phyloP scores from a whole-genome alignment of 805 yeast genomes.

The Schizosaccharomyces octosporus region DNA sequence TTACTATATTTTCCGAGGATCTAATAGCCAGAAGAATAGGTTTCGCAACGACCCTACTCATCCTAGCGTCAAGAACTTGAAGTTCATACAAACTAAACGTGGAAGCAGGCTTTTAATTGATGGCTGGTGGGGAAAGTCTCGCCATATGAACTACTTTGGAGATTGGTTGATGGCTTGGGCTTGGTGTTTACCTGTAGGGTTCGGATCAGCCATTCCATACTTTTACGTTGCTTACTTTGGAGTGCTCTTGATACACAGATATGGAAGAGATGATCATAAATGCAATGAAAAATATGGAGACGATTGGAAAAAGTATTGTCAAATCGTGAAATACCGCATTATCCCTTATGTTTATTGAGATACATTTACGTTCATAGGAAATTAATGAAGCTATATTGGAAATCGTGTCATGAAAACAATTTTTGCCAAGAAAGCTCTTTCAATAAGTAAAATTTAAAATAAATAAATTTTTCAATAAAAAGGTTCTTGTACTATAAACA shows the following conservation, averaged over 20 bases:
- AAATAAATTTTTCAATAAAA: too few relatives aligned
- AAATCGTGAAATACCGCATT: conserved; percentile 63
- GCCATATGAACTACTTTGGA: conserved; percentile 77
- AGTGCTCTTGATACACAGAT: conserved; percentile 62
- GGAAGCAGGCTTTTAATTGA: conserved; percentile 63
- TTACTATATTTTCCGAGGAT: conserved; percentile 54
- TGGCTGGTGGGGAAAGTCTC: conserved; percentile 91
- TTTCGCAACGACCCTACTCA: conserved; percentile 48
- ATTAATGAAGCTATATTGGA: too few relatives aligned
- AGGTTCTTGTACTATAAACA: too few relatives aligned
- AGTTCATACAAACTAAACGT: conserved; percentile 33
- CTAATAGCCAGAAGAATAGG: conserved; percentile 64
- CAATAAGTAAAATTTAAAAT: too few relatives aligned
- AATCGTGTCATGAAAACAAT: too few relatives aligned
- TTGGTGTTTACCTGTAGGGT: conserved; percentile 82
- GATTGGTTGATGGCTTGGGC: conserved; percentile 81
- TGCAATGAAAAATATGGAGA: conserved; percentile 69
- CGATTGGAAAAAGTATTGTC: conserved; percentile 65
- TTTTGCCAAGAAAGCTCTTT: too few relatives aligned
- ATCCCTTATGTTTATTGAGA: conserved; percentile 59
- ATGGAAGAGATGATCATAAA: conserved; percentile 72
- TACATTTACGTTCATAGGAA: background rate
- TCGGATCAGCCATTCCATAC: conserved; percentile 58
- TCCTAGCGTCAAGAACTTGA: conserved; percentile 28
- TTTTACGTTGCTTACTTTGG: conserved; percentile 72